Percentiles rank a stretch among this genome's conserved stretches.
phyloP scores from a whole-genome alignment of 495 filamentous ascomycete species.

The Aspergillus biplanus region DNA sequence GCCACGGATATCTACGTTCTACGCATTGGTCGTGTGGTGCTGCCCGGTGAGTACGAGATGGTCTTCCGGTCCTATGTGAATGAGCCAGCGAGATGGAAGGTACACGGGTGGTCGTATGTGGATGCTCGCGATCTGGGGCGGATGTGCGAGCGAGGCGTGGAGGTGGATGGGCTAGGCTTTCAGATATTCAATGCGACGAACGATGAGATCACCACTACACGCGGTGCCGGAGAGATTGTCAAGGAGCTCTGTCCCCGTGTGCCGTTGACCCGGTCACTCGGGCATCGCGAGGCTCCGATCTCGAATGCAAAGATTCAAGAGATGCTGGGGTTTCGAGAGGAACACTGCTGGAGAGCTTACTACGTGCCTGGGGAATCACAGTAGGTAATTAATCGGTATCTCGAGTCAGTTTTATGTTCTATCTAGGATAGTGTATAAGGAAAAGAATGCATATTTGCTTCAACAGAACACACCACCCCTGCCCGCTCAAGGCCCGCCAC shows the following conservation, averaged over 20 bases:
- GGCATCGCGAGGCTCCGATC: constrained; percentile 58
- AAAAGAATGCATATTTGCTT: background rate
- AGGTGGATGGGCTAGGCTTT: constrained; percentile 57
- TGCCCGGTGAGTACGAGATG: constrained; percentile 57
- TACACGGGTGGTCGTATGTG: constrained; percentile 63
- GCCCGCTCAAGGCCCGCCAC: background rate
- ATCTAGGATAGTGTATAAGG: background rate
- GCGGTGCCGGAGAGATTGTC: constrained; percentile 52
- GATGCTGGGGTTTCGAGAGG: constrained; percentile 59
- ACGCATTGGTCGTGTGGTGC: constrained; percentile 60
- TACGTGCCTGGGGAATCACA: constrained; percentile 2
- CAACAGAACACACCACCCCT: background rate
- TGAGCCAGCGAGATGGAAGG: constrained; percentile 53
- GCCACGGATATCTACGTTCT: constrained; percentile 59
- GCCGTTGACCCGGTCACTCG: constrained; percentile 55
- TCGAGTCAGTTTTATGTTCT: background rate
- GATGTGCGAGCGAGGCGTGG: constrained; percentile 42
- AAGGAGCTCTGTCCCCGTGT: constrained; percentile 47
- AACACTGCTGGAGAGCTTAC: constrained; percentile 34
- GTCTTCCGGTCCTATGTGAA: constrained; percentile 54
- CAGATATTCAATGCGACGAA: constrained; percentile 67
- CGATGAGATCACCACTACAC: constrained; percentile 53
- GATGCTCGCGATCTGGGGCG: constrained; percentile 61
- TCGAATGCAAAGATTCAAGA: constrained; percentile 62
- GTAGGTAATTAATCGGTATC: background rate